Percentiles rank a stretch among this genome's conserved stretches.
Evolutionary conservation across 2,329 filamentous ascomycete species (phyloP).

Genomic region (Trichoderma asperellum): DNA sequence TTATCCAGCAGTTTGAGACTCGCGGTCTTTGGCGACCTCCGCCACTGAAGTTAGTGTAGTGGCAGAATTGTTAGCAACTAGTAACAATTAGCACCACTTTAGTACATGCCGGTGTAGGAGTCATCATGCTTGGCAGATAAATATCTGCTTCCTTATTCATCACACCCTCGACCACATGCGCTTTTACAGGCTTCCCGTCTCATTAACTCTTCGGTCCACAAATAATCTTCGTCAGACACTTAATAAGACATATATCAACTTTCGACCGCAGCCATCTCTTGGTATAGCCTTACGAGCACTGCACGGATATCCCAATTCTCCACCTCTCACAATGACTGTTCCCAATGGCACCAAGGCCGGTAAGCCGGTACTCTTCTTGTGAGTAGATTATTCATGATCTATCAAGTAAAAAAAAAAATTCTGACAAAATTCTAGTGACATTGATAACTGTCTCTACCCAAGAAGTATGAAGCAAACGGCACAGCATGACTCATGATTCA

Average conservation of each 20-base stretch:
- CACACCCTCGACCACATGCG: slow-evolving; percentile 2
- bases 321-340: slow-evolving; percentile 37
- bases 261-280: neutral
- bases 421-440: slow-evolving; percentile 69
- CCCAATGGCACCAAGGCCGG: slow-evolving; percentile 41
- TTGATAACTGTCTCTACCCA: slow-evolving; percentile 96
- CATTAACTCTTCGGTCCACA: neutral
- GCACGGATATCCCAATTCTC: neutral
- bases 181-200: neutral
- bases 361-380: slow-evolving; percentile 53
- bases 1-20: neutral
- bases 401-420: neutral
- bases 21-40: neutral
- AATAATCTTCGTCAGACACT: neutral
- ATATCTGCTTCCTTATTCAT: slow-evolving; percentile 18
- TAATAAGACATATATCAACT: neutral
- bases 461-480: slow-evolving; percentile 63
- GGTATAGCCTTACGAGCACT: slow-evolving; percentile 26
- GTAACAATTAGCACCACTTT: neutral
- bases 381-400: slow-evolving; percentile 23
- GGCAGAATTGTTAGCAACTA: neutral
- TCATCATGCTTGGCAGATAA: neutral
- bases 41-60: neutral
- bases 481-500: slow-evolving; percentile 7
- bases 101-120: slow-evolving; percentile 10